Conservation (phyloP, 805 yeast species). For the Candida endomychidarum region DNA sequence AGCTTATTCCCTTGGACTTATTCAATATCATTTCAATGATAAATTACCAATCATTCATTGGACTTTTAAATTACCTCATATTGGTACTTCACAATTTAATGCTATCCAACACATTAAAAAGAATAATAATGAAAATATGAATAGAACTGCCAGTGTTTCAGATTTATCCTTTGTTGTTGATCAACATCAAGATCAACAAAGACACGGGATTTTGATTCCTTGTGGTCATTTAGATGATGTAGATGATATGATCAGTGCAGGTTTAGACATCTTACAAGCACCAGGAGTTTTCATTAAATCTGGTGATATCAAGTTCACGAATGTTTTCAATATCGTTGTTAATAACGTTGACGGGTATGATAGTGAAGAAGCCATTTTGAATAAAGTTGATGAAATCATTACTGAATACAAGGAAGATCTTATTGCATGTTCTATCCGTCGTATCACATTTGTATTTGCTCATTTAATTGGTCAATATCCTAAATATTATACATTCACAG, state of each 20-base stretch:
- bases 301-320: constrained; percentile 43
- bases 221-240: constrained; percentile 83
- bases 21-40: constrained; percentile 56
- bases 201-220: constrained; percentile 85
- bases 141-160: constrained; percentile 88
- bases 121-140: constrained; percentile 48
- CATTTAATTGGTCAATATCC: constrained; percentile 85
- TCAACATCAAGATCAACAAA: constrained; percentile 63
- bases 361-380: constrained; percentile 66
- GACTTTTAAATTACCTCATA: constrained; percentile 82
- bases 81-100: constrained; percentile 70
- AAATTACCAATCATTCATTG: constrained; percentile 77
- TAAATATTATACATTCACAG: constrained; percentile 92
- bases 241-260: constrained; percentile 76
- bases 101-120: constrained; percentile 53
- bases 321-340: constrained; percentile 81
- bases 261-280: constrained; percentile 68
- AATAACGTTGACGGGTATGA: constrained; percentile 71
- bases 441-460: constrained; percentile 89
- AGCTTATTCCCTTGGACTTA: constrained; percentile 84
- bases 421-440: constrained; percentile 72
- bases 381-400: constrained; percentile 61
- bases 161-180: constrained; percentile 86
- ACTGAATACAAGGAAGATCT: constrained; percentile 71
- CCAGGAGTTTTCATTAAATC: constrained; percentile 13